Percentiles rank a stretch among this genome's conserved stretches.
Evolutionary conservation across 2,329 filamentous ascomycete genomes (phyloP).

Genomic region (Cercospora sp.): DNA sequence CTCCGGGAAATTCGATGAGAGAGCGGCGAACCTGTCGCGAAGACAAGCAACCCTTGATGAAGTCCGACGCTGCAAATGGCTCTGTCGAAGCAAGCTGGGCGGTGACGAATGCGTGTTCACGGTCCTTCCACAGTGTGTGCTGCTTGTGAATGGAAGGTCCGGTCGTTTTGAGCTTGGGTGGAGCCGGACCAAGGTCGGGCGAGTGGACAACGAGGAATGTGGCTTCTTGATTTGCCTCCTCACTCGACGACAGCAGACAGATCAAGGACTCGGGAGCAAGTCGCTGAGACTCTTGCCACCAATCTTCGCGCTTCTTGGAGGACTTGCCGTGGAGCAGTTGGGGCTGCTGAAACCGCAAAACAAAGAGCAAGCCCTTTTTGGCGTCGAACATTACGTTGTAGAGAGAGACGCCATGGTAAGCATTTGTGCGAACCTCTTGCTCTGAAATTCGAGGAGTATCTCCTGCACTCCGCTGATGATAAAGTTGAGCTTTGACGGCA

Average conservation of each 20-base stretch:
- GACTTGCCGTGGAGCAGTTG: constrained; percentile 28
- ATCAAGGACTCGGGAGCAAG: constrained; percentile 54
- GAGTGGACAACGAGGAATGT: constrained; percentile 34
- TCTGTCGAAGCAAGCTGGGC: constrained; percentile 15
- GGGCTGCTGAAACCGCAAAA: constrained; percentile 53
- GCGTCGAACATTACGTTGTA: constrained; percentile 42
- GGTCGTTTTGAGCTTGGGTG: background rate
- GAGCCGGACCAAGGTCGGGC: background rate
- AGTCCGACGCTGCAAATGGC: background rate
- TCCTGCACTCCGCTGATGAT: constrained; percentile 35
- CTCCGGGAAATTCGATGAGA: constrained; percentile 63
- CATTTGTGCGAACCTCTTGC: constrained; percentile 34
- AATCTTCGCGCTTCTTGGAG: constrained; percentile 44
- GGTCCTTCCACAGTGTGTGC: background rate
- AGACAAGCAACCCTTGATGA: background rate
- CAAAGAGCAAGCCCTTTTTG: constrained; percentile 48
- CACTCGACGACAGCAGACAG: constrained; percentile 49
- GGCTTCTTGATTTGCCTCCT: constrained; percentile 12
- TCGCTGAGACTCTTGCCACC: constrained; percentile 55
- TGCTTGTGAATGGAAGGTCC: background rate
- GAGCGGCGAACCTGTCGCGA: constrained; percentile 3
- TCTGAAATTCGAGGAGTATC: too few relatives aligned
- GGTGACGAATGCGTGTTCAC: constrained; percentile 18
- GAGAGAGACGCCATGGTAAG: constrained; percentile 43
- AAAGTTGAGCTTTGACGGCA: constrained; percentile 52